These are phyloP conservation scores for Arabidopsis lyrata DNA, from an alignment of 441 rosid genomes.

Conservation along the genomic window DNA sequence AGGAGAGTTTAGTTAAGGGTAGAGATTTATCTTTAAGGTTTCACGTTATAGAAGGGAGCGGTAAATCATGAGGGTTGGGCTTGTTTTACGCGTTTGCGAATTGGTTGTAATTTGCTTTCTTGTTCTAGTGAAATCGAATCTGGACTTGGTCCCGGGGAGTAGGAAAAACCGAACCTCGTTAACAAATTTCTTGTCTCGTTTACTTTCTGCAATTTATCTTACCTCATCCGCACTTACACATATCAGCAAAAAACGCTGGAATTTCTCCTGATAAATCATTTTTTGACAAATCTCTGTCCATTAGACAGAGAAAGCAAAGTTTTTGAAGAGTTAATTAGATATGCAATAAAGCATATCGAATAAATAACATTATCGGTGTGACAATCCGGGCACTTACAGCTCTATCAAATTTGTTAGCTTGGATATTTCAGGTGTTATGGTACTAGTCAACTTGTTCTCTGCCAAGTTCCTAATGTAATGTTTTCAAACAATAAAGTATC, in stretches of 20 bases:
- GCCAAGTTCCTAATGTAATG: constrained; percentile 41
- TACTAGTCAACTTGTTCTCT: constrained; percentile 37
- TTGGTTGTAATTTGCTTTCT: no score
- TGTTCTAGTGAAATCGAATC: no score
- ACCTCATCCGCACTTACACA: no score
- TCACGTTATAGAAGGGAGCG: no score
- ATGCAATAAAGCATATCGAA: neutral
- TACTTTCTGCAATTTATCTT: no score
- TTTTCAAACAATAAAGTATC: neutral
- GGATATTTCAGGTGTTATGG: constrained; percentile 38
- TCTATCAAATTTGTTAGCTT: constrained; percentile 33
- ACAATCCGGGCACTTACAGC: constrained; percentile 26
- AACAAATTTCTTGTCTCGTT: no score
- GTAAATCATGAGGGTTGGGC: no score
- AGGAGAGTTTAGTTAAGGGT: no score
- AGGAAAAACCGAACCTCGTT: no score
- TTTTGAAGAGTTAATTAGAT: neutral
- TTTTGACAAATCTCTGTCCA: constrained; percentile 50
- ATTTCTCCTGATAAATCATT: constrained; percentile 52
- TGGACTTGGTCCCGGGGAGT: no score
- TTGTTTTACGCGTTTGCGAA: no score
- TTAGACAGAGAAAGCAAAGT: neutral
- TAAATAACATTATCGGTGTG: neutral
- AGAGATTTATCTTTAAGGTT: no score
- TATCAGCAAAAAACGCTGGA: constrained; percentile 44